These are phyloP conservation scores for Kluyveromyces aestuarii DNA, from an alignment of 805 yeast species.

Conservation along the genomic window DNA sequence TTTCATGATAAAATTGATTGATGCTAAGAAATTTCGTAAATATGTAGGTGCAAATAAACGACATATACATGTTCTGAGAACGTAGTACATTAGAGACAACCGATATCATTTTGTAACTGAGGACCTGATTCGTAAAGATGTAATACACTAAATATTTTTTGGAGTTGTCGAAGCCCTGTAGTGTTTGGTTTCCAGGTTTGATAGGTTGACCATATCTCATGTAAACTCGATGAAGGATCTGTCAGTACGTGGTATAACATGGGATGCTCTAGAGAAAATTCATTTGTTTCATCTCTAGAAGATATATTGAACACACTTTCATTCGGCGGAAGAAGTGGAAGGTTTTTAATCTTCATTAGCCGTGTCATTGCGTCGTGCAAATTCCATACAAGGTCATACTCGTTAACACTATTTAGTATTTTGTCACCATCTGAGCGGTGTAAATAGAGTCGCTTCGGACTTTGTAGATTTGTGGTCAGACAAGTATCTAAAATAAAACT, in stretches of 20 bases:
- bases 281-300: constrained; percentile 14
- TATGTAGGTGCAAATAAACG: not conserved
- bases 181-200: constrained; percentile 28
- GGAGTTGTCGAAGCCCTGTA: constrained; percentile 23
- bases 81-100: not conserved
- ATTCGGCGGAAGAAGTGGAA: constrained; percentile 17
- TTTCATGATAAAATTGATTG: too few relatives aligned
- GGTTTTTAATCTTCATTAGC: constrained; percentile 26
- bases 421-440: constrained; percentile 17
- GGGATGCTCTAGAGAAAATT: not conserved
- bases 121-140: constrained; percentile 19
- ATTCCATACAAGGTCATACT: constrained; percentile 35
- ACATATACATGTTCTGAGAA: too few relatives aligned
- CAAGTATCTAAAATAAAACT: constrained; percentile 21
- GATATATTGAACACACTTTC: constrained; percentile 11
- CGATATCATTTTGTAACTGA: constrained; percentile 13
- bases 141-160: constrained; percentile 23
- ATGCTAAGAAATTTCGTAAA: too few relatives aligned
- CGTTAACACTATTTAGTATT: constrained; percentile 25
- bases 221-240: constrained; percentile 18
- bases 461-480: constrained; percentile 17
- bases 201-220: constrained; percentile 22
- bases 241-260: not conserved
- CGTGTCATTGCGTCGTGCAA: constrained; percentile 32
- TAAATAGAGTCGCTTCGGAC: constrained; percentile 12